A percentile compares a stretch with the other conserved stretches of the same genome.
phyloP scores from a whole-genome alignment of 179 eudicot genomes.

The Beta lomatogona region DNA sequence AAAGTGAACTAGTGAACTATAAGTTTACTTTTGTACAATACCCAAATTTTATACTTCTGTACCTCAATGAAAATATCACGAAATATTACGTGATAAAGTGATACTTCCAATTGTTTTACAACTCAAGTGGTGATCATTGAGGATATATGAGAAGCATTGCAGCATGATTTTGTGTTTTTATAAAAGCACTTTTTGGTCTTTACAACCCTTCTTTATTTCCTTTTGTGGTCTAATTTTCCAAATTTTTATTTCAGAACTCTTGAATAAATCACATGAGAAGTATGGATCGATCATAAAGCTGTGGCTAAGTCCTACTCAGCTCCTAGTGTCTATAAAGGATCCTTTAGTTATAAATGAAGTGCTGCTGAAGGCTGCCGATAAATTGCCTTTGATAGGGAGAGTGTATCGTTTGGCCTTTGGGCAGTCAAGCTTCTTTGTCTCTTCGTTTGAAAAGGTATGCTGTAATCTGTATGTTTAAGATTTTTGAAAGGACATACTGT shows the following conservation, averaged over 20 bases:
- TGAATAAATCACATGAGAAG: conserved; percentile 45
- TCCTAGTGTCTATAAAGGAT: conserved; percentile 54
- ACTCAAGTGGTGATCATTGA: background rate
- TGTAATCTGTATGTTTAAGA: background rate
- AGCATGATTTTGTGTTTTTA: background rate
- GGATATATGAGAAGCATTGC: background rate
- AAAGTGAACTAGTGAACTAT: background rate
- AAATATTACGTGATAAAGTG: background rate
- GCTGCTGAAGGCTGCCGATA: conserved; percentile 56
- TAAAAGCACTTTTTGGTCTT: background rate
- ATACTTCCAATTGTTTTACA: background rate
- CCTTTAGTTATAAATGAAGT: conserved; percentile 47
- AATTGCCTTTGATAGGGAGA: conserved; percentile 55
- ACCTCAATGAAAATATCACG: background rate
- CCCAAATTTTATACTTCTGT: background rate
- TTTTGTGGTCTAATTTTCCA: conserved; percentile 15
- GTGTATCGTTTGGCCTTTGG: conserved; percentile 55
- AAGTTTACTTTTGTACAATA: background rate
- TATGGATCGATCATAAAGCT: conserved; percentile 56
- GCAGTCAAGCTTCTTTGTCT: conserved; percentile 51
- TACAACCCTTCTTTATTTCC: background rate
- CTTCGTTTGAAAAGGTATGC: conserved; percentile 51
- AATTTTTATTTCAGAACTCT: conserved; percentile 38
- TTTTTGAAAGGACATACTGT: background rate
- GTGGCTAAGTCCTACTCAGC: conserved; percentile 62